Evolutionary conservation across 2,329 filamentous ascomycete species (phyloP).

Genomic region (Onygenales sp.): DNA sequence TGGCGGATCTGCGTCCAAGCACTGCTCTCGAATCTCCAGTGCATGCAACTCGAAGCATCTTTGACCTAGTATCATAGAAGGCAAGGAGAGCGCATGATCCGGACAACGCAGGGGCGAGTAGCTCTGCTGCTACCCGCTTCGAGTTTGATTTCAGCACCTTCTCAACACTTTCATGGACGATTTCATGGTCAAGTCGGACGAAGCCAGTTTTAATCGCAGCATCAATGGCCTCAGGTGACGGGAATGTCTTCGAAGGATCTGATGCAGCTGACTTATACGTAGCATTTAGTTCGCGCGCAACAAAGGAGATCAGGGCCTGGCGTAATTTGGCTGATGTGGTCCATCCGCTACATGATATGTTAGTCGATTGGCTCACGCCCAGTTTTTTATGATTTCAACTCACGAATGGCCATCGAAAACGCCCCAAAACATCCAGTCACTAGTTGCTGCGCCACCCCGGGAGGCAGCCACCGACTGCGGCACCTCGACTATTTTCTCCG

Average conservation of each 20-base stretch:
- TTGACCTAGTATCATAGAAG: slow-evolving; percentile 85
- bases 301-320: slow-evolving; percentile 83
- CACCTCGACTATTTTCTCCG: slow-evolving; percentile 94
- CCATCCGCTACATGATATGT: slow-evolving; percentile 60
- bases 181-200: slow-evolving; percentile 79
- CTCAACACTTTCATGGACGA: slow-evolving; percentile 84
- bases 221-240: slow-evolving; percentile 73
- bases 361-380: slow-evolving; percentile 6
- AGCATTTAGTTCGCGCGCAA: slow-evolving; percentile 82
- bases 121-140: slow-evolving; percentile 81
- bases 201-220: slow-evolving; percentile 89
- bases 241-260: slow-evolving; percentile 49
- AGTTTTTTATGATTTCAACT: slow-evolving; percentile 23
- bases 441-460: slow-evolving; percentile 48
- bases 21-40: slow-evolving; percentile 96
- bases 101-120: slow-evolving; percentile 84
- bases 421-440: slow-evolving; percentile 99
- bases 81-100: slow-evolving; percentile 95
- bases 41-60: slow-evolving; percentile 85
- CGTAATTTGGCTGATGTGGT: slow-evolving; percentile 94
- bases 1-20: slow-evolving; percentile 65
- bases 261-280: slow-evolving; percentile 71
- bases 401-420: slow-evolving; percentile 96
- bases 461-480: slow-evolving; percentile 51
- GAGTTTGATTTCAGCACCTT: slow-evolving; percentile 84